Percentiles rank a stretch among this genome's conserved stretches.
These are phyloP conservation scores for Pachyrhizus erosus DNA, from an alignment of 306 rosid species.

Conservation along the genomic window DNA sequence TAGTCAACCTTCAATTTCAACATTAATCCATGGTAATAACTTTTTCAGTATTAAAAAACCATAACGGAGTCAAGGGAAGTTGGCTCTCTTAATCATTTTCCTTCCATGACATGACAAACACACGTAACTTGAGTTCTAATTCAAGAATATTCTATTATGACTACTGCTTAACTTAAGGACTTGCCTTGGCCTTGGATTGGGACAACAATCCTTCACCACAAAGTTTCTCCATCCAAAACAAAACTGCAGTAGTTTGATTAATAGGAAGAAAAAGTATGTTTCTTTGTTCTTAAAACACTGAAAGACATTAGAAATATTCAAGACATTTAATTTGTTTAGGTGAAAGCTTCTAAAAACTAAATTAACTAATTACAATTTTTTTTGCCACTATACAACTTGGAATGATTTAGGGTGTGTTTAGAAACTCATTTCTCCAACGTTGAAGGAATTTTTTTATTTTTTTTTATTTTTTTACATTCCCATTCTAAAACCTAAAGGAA, in stretches of 20 bases:
- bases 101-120: neutral
- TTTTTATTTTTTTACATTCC: no score
- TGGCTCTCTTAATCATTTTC: neutral
- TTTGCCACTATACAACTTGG: no score
- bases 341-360: neutral
- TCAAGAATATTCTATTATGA: neutral
- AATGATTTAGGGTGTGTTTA: no score
- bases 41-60: neutral
- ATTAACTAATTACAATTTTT: neutral
- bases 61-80: neutral
- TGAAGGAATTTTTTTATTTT: no score
- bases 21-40: neutral
- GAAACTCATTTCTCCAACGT: no score
- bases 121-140: conserved; percentile 13
- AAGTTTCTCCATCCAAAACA: conserved; percentile 4
- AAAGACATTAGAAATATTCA: neutral
- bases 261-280: neutral
- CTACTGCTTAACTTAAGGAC: neutral
- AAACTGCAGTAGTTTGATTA: neutral
- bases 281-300: neutral
- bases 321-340: neutral
- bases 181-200: neutral
- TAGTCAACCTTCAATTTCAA: neutral
- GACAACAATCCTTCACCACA: neutral
- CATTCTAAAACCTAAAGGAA: no score